Evolutionary conservation across 768 basidiomycete genomes (phyloP), one percentile per base, ranked within the genome.

Genomic region (Mycena rebaudengoi): DNA sequence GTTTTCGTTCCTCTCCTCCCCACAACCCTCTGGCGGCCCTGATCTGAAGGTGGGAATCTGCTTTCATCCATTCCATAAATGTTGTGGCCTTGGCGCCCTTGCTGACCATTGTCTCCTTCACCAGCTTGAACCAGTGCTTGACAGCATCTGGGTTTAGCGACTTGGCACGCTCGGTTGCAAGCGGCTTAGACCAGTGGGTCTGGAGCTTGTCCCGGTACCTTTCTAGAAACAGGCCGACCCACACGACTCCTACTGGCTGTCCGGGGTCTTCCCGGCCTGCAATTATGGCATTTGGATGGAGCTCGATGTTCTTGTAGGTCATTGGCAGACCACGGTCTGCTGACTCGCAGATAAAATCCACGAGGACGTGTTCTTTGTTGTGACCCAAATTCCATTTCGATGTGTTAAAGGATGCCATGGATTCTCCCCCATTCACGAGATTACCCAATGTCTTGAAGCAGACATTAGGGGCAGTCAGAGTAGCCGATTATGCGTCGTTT

Each of bases 41-140:
- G 39, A 39, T 65, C 35, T 2, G 40, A 41, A 44, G 43, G 39
- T 33, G 66, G 50, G 54, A 69, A 69, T 2, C 67, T 62, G 16
- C 62, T 64, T 35, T 69, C 66, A 41, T 69, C 68, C 68, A 69
- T 69, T 20, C 68, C 66, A 46, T 64, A 69, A 1, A 67, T 40
- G 28, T 59, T 21, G 35, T 69, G n/a, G 41, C 51, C 13, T 20
- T 26, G 4, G 65, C 49, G 2, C 33, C 48, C 12, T 45, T 14
- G 13, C 49, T 32, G 16, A 69, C 25, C 18, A 12, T 45, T n/a
- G n/a, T 10, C 23, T 37, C 18, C 18, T 37, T 18, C 35, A 37
- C 35, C 35, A 37, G 35, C 11, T 37, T 18, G 18, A 37, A 37
- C 35, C 35, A 37, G 35, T 37, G 10, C 35, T 37, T 37, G 10